Base-by-base conservation (phyloP, 2,329 filamentous ascomycete species). In the Trichoderma simmonsii region DNA sequence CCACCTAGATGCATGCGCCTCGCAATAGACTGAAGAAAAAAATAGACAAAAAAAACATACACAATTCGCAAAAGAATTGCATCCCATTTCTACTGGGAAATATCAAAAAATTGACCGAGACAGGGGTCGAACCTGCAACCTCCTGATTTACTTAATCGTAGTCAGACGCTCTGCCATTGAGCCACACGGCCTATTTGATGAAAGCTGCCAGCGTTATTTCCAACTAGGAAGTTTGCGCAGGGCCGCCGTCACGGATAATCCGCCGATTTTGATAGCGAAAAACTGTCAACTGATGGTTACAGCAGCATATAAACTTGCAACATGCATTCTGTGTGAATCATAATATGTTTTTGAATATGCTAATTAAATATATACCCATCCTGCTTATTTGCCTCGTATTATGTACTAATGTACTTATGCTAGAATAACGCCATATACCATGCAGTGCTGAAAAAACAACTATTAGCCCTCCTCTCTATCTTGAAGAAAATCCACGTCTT, bases 151-250 rank as follows among this genome's bases (percentile, higher is more conserved):
- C 68, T 56, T 57, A 57, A 32, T 71, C 68, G 68, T 71, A 71
- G 68, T 71, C 68, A 71, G 68, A 71, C 68, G 68, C 68, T 71
- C 68, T 71, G 68, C 68, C 68, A 71, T 71, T 71, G 68, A 71
- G 68, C 68, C 68, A 71, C 68, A 71, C 68, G 68, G 63, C 70
- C 68, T 51, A 54, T 62, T 67, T n/a, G 54, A 62, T 70, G 39
- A 6, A 14, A 24, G n/a, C 9, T 18, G 15, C n/a, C 3, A 4
- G 39, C 21, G 3, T n/a, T 70, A 70, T 70, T 70, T 6, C 28
- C 5, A 14, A 36, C n/a, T 62, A 36, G 39, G n/a, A 62, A 62
- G n/a, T 15, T 60, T 21, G 21, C 18, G 4, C 15, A 7, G 8
- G 0, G 11, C 28, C 15, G 56, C 26, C 26, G 12, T 51, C 9